phyloP scores from a whole-genome alignment of 306 rosid genomes.

The Citrullus colocynthis region DNA sequence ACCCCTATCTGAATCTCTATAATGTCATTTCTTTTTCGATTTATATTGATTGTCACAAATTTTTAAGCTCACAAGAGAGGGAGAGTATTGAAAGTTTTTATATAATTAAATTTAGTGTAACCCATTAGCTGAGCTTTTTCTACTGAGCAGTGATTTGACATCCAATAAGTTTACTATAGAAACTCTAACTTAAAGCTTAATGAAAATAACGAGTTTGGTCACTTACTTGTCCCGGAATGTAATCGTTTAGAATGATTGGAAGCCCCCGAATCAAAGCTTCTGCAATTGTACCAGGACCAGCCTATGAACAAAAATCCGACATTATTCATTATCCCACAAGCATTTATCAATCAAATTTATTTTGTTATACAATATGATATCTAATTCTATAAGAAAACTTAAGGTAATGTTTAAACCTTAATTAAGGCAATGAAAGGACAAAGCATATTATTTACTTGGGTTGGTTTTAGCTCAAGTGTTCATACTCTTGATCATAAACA shows the following conservation, averaged over 20 bases:
- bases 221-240: conserved; percentile 92
- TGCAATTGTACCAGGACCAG: conserved; percentile 98
- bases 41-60: too few relatives aligned
- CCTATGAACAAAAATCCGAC: conserved; percentile 29
- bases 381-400: not conserved
- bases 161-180: not conserved
- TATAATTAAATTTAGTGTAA: too few relatives aligned
- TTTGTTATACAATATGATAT: not conserved
- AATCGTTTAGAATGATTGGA: conserved; percentile 87
- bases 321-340: not conserved
- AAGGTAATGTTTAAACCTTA: not conserved
- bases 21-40: too few relatives aligned
- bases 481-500: not conserved
- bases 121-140: not conserved
- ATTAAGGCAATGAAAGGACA: not conserved
- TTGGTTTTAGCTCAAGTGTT: not conserved
- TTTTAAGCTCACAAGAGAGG: too few relatives aligned
- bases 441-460: not conserved
- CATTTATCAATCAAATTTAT: not conserved
- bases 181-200: not conserved
- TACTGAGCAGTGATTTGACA: not conserved
- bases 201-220: not conserved
- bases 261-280: conserved; percentile 98
- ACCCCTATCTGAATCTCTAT: too few relatives aligned
- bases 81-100: too few relatives aligned